phyloP scores from a whole-genome alignment of 1,284 basidiomycete genomes.

The Bjerkandera adusta region DNA sequence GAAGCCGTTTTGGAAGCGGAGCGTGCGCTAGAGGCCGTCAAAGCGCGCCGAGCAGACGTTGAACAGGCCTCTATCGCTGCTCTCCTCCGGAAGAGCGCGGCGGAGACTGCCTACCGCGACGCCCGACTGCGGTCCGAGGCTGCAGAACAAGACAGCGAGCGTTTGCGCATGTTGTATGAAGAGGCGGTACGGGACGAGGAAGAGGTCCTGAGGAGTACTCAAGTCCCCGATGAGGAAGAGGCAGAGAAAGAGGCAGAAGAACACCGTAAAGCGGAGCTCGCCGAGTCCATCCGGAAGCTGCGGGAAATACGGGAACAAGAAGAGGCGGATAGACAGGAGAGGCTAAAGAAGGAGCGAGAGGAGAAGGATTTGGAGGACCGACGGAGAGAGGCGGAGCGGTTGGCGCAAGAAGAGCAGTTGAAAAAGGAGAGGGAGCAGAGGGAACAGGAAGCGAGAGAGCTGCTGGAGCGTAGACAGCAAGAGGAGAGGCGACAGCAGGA shows the following conservation, averaged over 20 bases:
- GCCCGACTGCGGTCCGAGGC: not conserved
- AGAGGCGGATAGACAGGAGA: not conserved
- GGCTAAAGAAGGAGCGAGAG: not conserved
- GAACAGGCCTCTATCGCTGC: not conserved
- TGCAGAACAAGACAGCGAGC: not conserved
- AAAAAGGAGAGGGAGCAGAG: not conserved
- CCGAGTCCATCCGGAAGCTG: too few relatives aligned
- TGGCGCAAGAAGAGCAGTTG: not conserved
- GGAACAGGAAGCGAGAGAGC: slow-evolving; percentile 3
- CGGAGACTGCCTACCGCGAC: not conserved
- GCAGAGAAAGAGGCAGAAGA: not conserved
- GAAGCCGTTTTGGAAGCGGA: not conserved
- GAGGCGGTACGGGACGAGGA: not conserved
- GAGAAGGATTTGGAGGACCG: not conserved
- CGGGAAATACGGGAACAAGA: slow-evolving; percentile 3
- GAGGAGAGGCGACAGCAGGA: not conserved
- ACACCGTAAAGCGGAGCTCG: too few relatives aligned
- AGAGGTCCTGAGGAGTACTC: too few relatives aligned
- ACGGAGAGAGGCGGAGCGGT: slow-evolving; percentile 1
- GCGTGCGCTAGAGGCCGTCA: not conserved
- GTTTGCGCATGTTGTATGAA: not conserved
- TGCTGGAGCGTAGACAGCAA: not conserved
- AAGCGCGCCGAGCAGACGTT: not conserved
- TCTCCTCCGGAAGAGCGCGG: not conserved
- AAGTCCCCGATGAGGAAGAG: too few relatives aligned